Base-by-base conservation (phyloP, 1,139 yeast genomes). In the Lizanozyma gosingica region DNA sequence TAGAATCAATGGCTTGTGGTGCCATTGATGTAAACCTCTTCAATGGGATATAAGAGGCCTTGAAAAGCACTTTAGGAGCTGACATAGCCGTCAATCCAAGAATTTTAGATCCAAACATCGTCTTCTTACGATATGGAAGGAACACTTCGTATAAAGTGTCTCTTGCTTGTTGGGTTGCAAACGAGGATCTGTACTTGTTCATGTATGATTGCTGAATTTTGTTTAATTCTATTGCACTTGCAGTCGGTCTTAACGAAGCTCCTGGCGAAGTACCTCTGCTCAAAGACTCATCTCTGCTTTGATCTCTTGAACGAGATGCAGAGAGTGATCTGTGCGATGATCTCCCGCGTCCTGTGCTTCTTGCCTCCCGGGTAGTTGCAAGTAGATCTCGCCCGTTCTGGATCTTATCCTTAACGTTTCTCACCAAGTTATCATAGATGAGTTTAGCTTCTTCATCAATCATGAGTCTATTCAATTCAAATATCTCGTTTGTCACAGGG, bases 71-170 rank as follows among this genome's bases (percentile, higher is more conserved):
- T 37, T 52, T 61, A 0, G 68, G 66, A 1, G 69, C 58, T 2
- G 62, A 49, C n/a, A 65, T 53, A 3, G 65, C 61, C 14, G 59
- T 44, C 27, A 66, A 44, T 1, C 73, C 73, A 38, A 60, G 51
- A 3, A 58, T 53, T 43, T 62, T 65, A 1, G 54, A 37, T 4
- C 69, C 67, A 38, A 65, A 50, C 14, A 64, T 49, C 1, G 60
- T 49, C 43, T 63, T 65, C 45, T 59, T 60, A 43, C 57, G 62
- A 40, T 56, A 60, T 1, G 67, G 63, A 38, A 54, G 45, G 40
- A 62, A 59, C 2, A 62, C 64, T 44, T 65, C 68, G 46, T 61
- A 63, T 27, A 45, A 22, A 11, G 29, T 22, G 29, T 22, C 29
- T 11, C 29, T 22, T 22, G 29, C 6, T 22, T 6, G 29, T 22